Percentiles rank a stretch among this genome's conserved stretches.
phyloP scores from a whole-genome alignment of 441 rosid species.

The Syzygium syzygioides region DNA sequence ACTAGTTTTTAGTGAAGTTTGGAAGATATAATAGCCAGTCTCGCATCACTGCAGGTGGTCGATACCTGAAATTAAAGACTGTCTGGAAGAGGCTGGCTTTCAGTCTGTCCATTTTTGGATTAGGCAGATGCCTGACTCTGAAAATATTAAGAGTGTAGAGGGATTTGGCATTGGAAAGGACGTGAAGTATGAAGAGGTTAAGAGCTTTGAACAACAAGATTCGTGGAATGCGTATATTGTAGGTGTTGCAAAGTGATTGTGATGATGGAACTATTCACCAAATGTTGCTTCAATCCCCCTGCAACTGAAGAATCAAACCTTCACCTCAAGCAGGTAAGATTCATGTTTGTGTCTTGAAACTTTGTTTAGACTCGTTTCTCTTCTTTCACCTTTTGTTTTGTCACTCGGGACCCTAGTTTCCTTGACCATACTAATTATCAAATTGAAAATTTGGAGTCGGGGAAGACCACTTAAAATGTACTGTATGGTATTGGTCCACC shows the following conservation, averaged over 20 bases:
- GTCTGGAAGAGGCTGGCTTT: slow-evolving; percentile 88
- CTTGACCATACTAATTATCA: neutral
- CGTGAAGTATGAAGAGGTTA: slow-evolving; percentile 69
- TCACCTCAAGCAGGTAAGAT: neutral
- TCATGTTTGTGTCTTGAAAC: neutral
- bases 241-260: slow-evolving; percentile 34
- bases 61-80: slow-evolving; percentile 77
- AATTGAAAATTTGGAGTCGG: neutral
- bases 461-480: neutral
- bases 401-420: neutral
- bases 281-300: neutral
- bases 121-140: slow-evolving; percentile 68
- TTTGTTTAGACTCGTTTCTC: neutral
- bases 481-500: neutral
- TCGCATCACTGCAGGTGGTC: slow-evolving; percentile 55
- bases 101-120: slow-evolving; percentile 78
- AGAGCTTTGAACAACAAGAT: slow-evolving; percentile 63
- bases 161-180: slow-evolving; percentile 64
- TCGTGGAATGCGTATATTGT: slow-evolving; percentile 90
- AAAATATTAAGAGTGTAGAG: slow-evolving; percentile 42
- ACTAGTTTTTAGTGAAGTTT: neutral
- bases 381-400: neutral
- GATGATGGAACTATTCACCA: neutral
- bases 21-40: neutral
- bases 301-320: neutral